Base-by-base conservation (phyloP, 2,329 filamentous ascomycete genomes). In the Orbilia oligospora region DNA sequence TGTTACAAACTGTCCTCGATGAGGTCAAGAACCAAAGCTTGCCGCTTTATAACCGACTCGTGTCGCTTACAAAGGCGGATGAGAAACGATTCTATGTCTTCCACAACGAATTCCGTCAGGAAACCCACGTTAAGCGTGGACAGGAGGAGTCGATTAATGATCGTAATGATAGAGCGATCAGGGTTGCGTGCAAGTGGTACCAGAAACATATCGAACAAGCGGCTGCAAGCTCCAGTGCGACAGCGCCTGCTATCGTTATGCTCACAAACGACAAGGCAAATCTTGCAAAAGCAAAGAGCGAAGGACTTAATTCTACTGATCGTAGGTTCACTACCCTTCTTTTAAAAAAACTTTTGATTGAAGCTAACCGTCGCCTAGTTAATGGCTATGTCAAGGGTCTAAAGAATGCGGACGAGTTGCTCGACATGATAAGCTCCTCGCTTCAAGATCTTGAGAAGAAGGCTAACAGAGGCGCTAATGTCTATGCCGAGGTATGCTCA, bases 51-150 rank as follows among this genome's bases (percentile, higher is more conserved):
- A 97, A 97, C 84, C 92, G 96, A 46, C 87, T 99, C 63, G 90
- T 98, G 81, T 91, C 92, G 22, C 87, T 99, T 80, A 97, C 94
- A 46, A 97, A 95, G 85, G 97, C 95, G 83, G 94, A 97, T 82
- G 94, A 97, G 81, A 99, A 99, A 87, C 90, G 95, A 69, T 98
- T 97, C 84, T 97, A 98, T 83, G 93, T 99, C 66, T 99, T 99
- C 84, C 98, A 98, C 89, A 99, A 99, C 84, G 96, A 99, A 82
- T 99, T 99, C 83, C 90, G 95, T 65, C 87, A 94, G 46, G 97
- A 99, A 84, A 99, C 96, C 0, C 92, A 97, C 83, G 89, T 97
- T 58, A 86, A 88, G 30, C 89, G 96, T 79, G 88, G 91, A 20
- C 85, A 88, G 5, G 91, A 92, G 44, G 96, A 99, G 86, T 92